These are phyloP conservation scores for Melastoma candidum DNA, from an alignment of 441 rosid genomes.

Conservation along the genomic window DNA sequence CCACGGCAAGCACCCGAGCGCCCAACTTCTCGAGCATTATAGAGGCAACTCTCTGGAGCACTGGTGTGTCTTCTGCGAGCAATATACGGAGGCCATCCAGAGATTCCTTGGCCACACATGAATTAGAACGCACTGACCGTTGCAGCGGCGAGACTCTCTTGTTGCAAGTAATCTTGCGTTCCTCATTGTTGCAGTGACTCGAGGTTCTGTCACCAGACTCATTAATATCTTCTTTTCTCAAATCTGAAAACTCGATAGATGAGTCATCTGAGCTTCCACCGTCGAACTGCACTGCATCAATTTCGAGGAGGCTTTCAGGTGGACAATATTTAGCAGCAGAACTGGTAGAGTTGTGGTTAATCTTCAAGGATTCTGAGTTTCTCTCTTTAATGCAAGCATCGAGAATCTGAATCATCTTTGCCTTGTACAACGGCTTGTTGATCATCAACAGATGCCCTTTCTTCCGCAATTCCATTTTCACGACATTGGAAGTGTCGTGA, in stretches of 20 bases:
- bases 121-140: constrained; percentile 3
- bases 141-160: constrained; percentile 3
- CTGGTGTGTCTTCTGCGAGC: constrained; percentile 93
- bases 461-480: constrained; percentile 69
- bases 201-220: constrained; percentile 9
- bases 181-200: constrained; percentile 11
- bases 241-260: constrained; percentile 20
- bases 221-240: constrained; percentile 19
- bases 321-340: constrained; percentile 19
- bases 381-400: constrained; percentile 54
- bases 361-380: constrained; percentile 26
- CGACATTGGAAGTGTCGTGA: constrained; percentile 62
- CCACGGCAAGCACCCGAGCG: constrained; percentile 66
- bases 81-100: constrained; percentile 64
- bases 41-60: constrained; percentile 91
- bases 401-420: constrained; percentile 83
- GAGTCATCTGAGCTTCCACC: constrained; percentile 68
- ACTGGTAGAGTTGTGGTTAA: constrained; percentile 20
- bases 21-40: constrained; percentile 93
- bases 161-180: constrained; percentile 3
- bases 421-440: constrained; percentile 82
- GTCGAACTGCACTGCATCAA: constrained; percentile 50
- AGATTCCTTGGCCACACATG: constrained; percentile 22
- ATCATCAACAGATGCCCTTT: constrained; percentile 70
- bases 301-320: constrained; percentile 48